Percentiles rank a stretch among this genome's conserved stretches.
phyloP scores from a whole-genome alignment of 495 filamentous ascomycete species.

The Trichoderma virens region DNA sequence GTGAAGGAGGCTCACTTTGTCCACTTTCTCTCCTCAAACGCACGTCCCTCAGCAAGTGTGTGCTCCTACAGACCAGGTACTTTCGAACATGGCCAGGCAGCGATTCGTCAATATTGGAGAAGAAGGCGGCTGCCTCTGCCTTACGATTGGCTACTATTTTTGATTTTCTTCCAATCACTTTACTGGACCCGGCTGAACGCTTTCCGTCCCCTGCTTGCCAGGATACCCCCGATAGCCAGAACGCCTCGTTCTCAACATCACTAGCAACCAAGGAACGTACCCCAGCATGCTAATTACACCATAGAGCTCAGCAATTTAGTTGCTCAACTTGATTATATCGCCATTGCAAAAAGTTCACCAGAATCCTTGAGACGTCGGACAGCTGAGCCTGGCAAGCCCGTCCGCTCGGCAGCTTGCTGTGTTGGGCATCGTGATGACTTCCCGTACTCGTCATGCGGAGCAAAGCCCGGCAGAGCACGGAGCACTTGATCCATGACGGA shows the following conservation, averaged over 20 bases:
- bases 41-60: neutral
- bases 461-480: too few species aligned
- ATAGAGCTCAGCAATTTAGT: neutral
- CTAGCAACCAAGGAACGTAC: neutral
- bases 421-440: neutral
- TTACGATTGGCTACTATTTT: neutral
- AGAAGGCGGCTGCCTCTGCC: neutral
- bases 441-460: too few species aligned
- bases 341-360: neutral
- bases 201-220: neutral
- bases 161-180: slow-evolving; percentile 1
- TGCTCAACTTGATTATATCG: neutral
- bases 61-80: neutral
- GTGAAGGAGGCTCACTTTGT: neutral
- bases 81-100: neutral
- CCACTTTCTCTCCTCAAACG: neutral
- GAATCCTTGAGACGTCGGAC: neutral
- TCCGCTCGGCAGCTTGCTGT: neutral
- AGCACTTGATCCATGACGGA: too few species aligned
- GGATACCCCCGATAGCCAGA: neutral
- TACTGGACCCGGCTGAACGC: neutral
- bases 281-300: neutral
- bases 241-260: neutral
- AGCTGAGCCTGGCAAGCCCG: neutral
- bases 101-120: neutral